These are phyloP conservation scores for Phlebiopsis gigantea DNA, from an alignment of 768 basidiomycete species.

Conservation along the genomic window DNA sequence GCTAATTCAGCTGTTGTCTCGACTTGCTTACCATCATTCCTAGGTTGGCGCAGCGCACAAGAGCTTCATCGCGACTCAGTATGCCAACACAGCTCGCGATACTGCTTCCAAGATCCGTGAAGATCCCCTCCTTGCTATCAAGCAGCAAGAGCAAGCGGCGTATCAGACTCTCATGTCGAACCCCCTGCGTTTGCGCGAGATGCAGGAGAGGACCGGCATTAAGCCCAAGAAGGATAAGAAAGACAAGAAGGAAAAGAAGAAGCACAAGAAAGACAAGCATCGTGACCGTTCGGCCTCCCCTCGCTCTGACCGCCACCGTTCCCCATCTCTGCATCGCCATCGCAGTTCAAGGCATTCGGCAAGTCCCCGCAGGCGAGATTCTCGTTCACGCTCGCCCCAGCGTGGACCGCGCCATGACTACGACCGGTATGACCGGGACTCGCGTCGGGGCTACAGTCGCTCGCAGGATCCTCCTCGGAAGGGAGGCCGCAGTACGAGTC, in stretches of 20 bases:
- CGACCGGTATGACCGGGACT: slow-evolving; percentile 21
- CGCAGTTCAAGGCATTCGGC: slow-evolving; percentile 31
- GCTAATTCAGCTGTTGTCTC: background rate
- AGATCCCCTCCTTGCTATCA: slow-evolving; percentile 95
- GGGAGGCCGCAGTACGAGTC: slow-evolving; percentile 20
- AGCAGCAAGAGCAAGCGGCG: slow-evolving; percentile 94
- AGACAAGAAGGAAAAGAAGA: slow-evolving; percentile 57
- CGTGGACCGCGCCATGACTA: slow-evolving; percentile 24
- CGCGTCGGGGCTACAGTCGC: slow-evolving; percentile 18
- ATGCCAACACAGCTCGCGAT: slow-evolving; percentile 87
- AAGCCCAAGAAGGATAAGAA: slow-evolving; percentile 74
- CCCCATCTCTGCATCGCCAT: slow-evolving; percentile 24
- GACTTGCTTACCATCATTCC: slow-evolving; percentile 7
- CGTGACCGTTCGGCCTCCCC: slow-evolving; percentile 23
- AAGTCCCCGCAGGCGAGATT: slow-evolving; percentile 41
- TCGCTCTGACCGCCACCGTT: slow-evolving; percentile 27
- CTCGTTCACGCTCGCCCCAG: slow-evolving; percentile 38
- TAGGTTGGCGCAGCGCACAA: slow-evolving; percentile 85
- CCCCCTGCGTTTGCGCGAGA: slow-evolving; percentile 74
- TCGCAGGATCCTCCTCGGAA: slow-evolving; percentile 29
- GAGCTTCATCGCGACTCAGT: slow-evolving; percentile 91
- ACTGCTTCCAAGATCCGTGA: slow-evolving; percentile 92
- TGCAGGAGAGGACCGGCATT: slow-evolving; percentile 80
- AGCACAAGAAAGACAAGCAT: slow-evolving; percentile 33
- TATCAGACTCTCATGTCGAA: slow-evolving; percentile 84